Base-by-base conservation (phyloP, 106 monocot species). In the Dendrobium huoshanense region DNA sequence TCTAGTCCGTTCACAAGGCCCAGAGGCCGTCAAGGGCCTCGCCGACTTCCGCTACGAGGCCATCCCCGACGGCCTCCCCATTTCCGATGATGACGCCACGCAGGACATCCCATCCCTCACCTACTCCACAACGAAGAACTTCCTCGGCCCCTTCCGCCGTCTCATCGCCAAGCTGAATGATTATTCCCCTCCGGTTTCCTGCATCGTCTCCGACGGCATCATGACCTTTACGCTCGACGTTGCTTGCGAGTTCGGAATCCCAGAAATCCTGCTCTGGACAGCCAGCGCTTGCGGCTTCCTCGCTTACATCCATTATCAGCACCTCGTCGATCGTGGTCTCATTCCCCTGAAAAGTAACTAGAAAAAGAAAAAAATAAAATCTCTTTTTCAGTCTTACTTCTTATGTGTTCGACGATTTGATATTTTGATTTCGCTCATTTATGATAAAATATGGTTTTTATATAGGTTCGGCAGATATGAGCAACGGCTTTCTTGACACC, bases 141-240 rank as follows among this genome's bases (percentile, higher is more conserved):
- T 42, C 55, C 47, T 77, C 27, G 65, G 31, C 7, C 64, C 65
- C 48, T 82, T 76, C 31, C 19, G 65, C 33, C 24, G 43, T 6
- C 77, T 81, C 58, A 37, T 81, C 24, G 9, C 75, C 6, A 41
- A 17, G 15, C 56, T 74, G 45, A 81, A 81, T n/a, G 56, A 55
- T 1, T 10, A 7, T 1, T 81, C 75, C 1, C 77, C 78, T 25
- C 82, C 82, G 1, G 82, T 82, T 10, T 70, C 49, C 13, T 51
- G 82, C n/a, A 64, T 77, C 11, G 48, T 82, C 48, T 77, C 77
- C 10, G 82, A 82, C 20, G 77, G 77, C 1, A 13, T 82, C 41
- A 82, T 72, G 77, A 77, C 70, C 65, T 82, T 82, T 33, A 77
- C 77, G 45, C 82, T 82, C 20, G 77, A 82, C 10, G 82, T 78